These are phyloP conservation scores for Lasiodiplodia sp. DNA, from an alignment of 2,329 filamentous ascomycete species.

Conservation along the genomic window DNA sequence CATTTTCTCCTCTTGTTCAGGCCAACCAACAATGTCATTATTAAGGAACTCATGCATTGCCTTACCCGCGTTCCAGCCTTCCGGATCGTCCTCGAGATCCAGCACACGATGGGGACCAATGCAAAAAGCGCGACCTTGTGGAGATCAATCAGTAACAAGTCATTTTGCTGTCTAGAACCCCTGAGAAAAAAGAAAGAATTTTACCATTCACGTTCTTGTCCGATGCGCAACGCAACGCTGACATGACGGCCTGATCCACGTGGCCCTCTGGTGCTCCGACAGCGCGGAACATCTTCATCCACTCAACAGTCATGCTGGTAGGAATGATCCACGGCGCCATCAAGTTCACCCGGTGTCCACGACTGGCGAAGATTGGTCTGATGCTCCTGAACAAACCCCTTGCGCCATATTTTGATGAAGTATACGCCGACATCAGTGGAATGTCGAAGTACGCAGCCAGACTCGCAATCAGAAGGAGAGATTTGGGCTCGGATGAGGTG, in stretches of 20 bases:
- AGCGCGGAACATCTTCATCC: constrained; percentile 21
- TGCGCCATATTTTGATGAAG: constrained; percentile 40
- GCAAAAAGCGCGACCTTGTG: constrained; percentile 10
- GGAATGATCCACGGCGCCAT: constrained; percentile 41
- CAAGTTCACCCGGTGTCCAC: constrained; percentile 36
- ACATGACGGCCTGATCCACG: too few species aligned
- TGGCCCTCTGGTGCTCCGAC: not conserved
- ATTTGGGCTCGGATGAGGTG: constrained; percentile 32
- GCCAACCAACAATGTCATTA: too few species aligned
- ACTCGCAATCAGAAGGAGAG: constrained; percentile 37
- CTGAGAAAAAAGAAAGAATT: too few species aligned
- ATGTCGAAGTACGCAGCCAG: constrained; percentile 39
- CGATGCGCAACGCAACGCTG: too few species aligned
- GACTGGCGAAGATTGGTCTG: constrained; percentile 31
- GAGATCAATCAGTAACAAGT: too few species aligned
- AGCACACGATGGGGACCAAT: constrained; percentile 20
- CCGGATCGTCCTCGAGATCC: constrained; percentile 12
- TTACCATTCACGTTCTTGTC: too few species aligned
- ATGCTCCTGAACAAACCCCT: constrained; percentile 39
- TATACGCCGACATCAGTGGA: constrained; percentile 38
- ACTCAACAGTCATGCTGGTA: constrained; percentile 33
- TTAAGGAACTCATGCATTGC: too few species aligned
- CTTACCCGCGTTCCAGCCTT: constrained; percentile 5
- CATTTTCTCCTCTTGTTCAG: too few species aligned
- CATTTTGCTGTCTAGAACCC: too few species aligned